These are phyloP conservation scores for Backusella psychrophila DNA, from an alignment of 192 early-diverging fungal species.

Conservation along the genomic window DNA sequence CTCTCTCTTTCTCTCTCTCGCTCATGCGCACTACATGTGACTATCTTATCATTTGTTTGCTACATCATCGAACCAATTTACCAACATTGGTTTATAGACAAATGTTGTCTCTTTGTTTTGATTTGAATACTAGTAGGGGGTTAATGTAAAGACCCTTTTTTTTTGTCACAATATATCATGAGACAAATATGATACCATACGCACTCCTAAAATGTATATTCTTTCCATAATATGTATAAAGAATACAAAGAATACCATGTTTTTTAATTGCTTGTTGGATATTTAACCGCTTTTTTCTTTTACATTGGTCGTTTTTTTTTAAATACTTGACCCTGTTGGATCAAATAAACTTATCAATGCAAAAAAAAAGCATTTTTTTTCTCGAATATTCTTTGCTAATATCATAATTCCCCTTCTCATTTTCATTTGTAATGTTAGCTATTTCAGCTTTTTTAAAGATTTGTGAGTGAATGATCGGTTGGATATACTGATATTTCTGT, in stretches of 20 bases:
- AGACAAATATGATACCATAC: neutral
- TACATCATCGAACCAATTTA: neutral
- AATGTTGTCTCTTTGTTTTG: neutral
- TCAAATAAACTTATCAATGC: neutral
- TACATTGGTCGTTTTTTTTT: neutral
- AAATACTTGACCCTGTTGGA: neutral
- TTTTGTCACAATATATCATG: neutral
- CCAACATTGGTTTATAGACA: neutral
- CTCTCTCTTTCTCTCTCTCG: neutral
- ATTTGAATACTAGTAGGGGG: neutral
- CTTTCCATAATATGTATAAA: neutral
- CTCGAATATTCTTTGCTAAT: neutral
- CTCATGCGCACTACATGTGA: neutral
- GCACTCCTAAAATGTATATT: neutral
- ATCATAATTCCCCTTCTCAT: neutral
- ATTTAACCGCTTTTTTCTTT: neutral
- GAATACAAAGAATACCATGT: neutral
- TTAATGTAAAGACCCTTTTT: neutral
- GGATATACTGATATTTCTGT: too few relatives aligned
- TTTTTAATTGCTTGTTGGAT: neutral
- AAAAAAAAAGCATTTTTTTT: neutral
- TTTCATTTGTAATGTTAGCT: too few relatives aligned
- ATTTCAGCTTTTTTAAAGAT: too few relatives aligned
- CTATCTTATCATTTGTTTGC: neutral
- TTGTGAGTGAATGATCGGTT: too few relatives aligned